A percentile compares a stretch with the other conserved stretches of the same genome.
phyloP scores from a whole-genome alignment of 805 yeast species.

The Saccharomycopsis sp. region DNA sequence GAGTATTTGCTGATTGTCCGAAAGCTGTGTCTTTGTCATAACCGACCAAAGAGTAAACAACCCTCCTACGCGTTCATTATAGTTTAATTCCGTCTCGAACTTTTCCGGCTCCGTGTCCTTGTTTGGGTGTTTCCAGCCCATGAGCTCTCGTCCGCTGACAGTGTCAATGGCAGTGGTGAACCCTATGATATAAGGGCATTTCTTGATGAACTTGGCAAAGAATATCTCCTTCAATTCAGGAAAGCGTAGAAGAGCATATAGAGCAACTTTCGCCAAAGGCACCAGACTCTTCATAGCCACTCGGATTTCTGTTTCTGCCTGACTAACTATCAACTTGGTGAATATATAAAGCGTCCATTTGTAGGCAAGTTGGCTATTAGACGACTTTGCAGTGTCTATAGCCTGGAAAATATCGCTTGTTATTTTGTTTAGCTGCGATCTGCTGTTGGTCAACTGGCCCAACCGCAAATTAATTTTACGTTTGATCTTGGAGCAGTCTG shows the following conservation, averaged over 20 bases:
- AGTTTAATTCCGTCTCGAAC: constrained; percentile 53
- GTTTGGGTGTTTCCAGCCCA: constrained; percentile 76
- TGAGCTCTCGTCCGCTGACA: constrained; percentile 68
- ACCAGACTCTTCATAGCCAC: constrained; percentile 71
- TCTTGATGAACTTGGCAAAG: constrained; percentile 79
- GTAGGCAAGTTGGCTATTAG: constrained; percentile 41
- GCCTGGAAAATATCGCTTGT: constrained; percentile 44
- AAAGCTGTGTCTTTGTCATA: constrained; percentile 47
- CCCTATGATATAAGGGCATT: constrained; percentile 86
- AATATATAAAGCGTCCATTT: constrained; percentile 74
- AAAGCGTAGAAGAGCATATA: constrained; percentile 43
- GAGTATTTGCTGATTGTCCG: constrained; percentile 22
- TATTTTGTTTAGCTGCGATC: constrained; percentile 47
- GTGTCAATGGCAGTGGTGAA: constrained; percentile 69
- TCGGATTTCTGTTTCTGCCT: constrained; percentile 87
- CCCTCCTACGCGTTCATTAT: constrained; percentile 84
- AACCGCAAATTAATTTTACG: constrained; percentile 81
- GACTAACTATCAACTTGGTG: constrained; percentile 80
- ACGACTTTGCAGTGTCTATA: constrained; percentile 39
- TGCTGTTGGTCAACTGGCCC: constrained; percentile 82
- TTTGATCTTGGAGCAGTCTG: constrained; percentile 50
- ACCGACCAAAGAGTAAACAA: constrained; percentile 76
- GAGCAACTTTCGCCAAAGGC: constrained; percentile 67
- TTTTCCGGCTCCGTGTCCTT: constrained; percentile 25
- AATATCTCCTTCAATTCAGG: constrained; percentile 36